Conservation (phyloP, 306 rosid species). For the Vachellia collinsii region DNA sequence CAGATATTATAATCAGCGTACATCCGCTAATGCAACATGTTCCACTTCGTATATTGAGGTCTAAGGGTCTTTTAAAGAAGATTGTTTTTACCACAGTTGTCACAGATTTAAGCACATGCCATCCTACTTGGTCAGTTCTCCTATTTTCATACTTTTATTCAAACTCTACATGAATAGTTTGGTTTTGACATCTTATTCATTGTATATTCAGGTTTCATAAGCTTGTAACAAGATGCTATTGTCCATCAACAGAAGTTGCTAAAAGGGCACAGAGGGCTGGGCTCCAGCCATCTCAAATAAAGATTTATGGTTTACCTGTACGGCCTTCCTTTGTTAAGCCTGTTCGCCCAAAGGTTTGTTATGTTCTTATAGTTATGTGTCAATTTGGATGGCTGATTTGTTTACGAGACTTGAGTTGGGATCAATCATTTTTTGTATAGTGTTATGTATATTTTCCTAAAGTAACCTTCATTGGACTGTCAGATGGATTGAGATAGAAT, state of each 20-base stretch:
- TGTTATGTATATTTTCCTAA: constrained; percentile 14
- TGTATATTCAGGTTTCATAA: constrained; percentile 85
- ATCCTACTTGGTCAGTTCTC: constrained; percentile 89
- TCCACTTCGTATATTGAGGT: constrained; percentile 88
- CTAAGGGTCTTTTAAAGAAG: constrained; percentile 85
- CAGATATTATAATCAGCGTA: constrained; percentile 97
- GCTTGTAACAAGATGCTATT: constrained; percentile 98
- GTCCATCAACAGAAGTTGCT: constrained; percentile 87
- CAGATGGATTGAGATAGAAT: background rate
- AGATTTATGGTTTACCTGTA: constrained; percentile 18
- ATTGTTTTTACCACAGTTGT: constrained; percentile 94
- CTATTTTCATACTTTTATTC: background rate
- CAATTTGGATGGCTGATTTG: constrained; percentile 20
- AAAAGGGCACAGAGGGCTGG: constrained; percentile 92
- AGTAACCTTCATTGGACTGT: background rate
- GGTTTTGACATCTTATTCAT: constrained; percentile 43
- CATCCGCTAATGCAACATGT: constrained; percentile 99
- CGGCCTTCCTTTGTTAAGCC: constrained; percentile 62
- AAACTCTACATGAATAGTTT: constrained; percentile 16
- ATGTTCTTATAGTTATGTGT: constrained; percentile 3
- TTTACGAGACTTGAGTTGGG: constrained; percentile 14
- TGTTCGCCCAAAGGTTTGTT: constrained; percentile 80
- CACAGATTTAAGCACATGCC: constrained; percentile 99
- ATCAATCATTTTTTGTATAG: background rate
- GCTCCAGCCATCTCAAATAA: constrained; percentile 52